phyloP scores from a whole-genome alignment of 345 rosid species.

The Ceriops tagal region DNA sequence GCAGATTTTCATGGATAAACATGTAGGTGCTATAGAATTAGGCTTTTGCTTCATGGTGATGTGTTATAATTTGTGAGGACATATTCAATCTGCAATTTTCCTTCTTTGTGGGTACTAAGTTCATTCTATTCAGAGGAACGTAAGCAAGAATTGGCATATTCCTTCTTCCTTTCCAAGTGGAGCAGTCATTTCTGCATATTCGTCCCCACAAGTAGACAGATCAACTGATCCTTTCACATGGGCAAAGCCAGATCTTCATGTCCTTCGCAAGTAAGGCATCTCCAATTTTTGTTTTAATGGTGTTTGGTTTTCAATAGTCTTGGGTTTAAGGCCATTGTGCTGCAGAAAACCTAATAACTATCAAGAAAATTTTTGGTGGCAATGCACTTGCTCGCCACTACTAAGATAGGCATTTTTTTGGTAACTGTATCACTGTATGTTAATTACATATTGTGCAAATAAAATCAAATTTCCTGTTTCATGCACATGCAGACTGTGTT shows the following conservation, averaged over 20 bases:
- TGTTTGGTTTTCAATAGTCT: constrained; percentile 3
- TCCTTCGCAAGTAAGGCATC: constrained; percentile 61
- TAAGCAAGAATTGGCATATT: constrained; percentile 98
- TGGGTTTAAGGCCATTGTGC: neutral
- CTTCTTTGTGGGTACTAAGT: constrained; percentile 8
- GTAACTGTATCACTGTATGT: no score
- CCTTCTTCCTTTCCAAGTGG: constrained; percentile 90
- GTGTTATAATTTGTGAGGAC: neutral
- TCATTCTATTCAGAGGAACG: constrained; percentile 66
- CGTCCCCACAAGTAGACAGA: constrained; percentile 82
- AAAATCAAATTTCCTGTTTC: neutral
- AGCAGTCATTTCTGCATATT: constrained; percentile 73
- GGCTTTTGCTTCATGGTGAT: constrained; percentile 2
- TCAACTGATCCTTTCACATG: constrained; percentile 85
- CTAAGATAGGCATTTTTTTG: neutral
- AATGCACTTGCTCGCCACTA: neutral
- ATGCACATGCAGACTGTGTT: constrained; percentile 61
- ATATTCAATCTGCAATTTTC: constrained; percentile 4
- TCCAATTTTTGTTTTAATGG: constrained; percentile 12
- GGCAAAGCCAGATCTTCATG: constrained; percentile 87
- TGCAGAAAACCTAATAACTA: no score
- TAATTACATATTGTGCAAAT: neutral
- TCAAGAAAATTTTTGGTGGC: no score
- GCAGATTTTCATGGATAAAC: constrained; percentile 79
- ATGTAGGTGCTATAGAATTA: constrained; percentile 41